phyloP scores from a whole-genome alignment of 2,329 filamentous ascomycete genomes.

The Botrytis fragariae region DNA sequence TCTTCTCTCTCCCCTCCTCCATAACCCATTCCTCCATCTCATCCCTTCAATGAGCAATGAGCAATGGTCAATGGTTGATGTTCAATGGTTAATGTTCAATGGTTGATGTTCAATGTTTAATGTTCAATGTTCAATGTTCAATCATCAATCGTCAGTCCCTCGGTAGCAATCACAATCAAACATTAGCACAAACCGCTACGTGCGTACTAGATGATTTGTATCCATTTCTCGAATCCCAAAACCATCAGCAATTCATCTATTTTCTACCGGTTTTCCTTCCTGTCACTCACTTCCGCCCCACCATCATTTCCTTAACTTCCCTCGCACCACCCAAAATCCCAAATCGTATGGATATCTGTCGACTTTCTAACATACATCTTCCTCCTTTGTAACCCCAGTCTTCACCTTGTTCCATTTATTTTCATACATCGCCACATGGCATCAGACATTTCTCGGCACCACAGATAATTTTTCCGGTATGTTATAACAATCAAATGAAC shows the following conservation, averaged over 20 bases:
- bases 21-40: background rate
- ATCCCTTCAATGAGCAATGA: background rate
- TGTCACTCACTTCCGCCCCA: conserved; percentile 6
- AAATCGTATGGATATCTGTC: background rate
- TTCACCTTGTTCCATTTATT: background rate
- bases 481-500: background rate
- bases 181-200: too few species aligned
- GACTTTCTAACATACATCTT: background rate
- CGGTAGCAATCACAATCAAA: background rate
- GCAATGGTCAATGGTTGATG: too few species aligned
- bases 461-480: conserved; percentile 5
- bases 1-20: background rate
- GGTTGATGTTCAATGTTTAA: too few species aligned
- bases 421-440: background rate
- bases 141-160: background rate
- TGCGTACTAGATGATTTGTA: background rate
- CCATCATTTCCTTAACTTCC: conserved; percentile 11
- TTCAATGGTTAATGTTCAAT: too few species aligned
- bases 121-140: background rate
- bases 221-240: background rate
- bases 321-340: background rate
- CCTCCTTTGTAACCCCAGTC: background rate
- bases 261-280: background rate
- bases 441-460: background rate
- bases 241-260: background rate